Conservation (phyloP, 345 rosid species). For the Orychophragmus violaceus region DNA sequence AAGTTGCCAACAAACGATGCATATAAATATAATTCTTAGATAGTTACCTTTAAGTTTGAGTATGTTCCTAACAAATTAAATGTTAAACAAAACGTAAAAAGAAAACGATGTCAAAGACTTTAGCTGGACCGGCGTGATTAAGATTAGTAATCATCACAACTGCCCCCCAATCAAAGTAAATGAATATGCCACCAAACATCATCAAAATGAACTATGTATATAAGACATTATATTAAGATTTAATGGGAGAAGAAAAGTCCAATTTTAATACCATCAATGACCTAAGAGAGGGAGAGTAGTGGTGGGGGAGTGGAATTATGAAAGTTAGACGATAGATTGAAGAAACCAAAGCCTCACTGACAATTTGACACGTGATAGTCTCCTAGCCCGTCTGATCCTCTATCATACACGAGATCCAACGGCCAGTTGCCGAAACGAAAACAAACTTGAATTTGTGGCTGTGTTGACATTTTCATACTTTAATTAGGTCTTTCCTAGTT, state of each 20-base stretch:
- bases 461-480: constrained; percentile 4
- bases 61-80: not conserved
- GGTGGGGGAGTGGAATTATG: constrained; percentile 18
- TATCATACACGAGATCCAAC: constrained; percentile 23
- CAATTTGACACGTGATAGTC: constrained; percentile 16
- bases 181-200: constrained; percentile 12
- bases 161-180: constrained; percentile 21
- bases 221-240: not conserved
- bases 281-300: constrained; percentile 14
- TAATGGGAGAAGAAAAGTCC: not conserved
- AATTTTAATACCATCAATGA: not conserved
- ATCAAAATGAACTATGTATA: constrained; percentile 1
- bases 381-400: not conserved
- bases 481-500: not conserved
- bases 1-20: not conserved
- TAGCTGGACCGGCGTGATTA: constrained; percentile 24
- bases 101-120: constrained; percentile 17
- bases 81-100: not conserved
- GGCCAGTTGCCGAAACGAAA: not conserved
- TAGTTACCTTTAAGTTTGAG: not conserved
- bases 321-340: constrained; percentile 21
- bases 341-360: constrained; percentile 13
- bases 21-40: not conserved
- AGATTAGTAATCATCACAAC: constrained; percentile 20
- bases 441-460: not conserved